Base-by-base conservation (phyloP, 1,284 basidiomycete species). In the Ganoderma sp. region DNA sequence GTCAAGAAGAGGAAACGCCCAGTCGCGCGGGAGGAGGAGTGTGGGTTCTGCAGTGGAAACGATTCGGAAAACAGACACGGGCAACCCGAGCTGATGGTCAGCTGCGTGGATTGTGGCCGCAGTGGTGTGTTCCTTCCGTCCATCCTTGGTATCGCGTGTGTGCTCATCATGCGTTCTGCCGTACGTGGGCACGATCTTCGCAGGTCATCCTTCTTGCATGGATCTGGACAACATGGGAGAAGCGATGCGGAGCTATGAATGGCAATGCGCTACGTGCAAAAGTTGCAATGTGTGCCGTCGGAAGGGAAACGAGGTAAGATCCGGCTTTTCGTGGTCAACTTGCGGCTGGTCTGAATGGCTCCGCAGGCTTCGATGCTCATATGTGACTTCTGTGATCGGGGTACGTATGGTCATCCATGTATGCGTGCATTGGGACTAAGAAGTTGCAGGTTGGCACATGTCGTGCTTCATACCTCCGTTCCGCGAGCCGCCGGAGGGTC, bases 181-280 rank as follows among this genome's bases (percentile, higher is more conserved):
- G 65, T 34, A 34, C 61, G 48, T 39, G 37, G 50, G 69, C 58
- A 70, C 57, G 65, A 69, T 63, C 54, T 42, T 22, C 45, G 17
- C 62, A 94, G 93, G 90, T 39, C 95, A 97, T 78, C 90, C 91
- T 9, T 88, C 87, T 58, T 97, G 95, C 76, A 85, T 96, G 81
- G 79, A 87, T 67, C 80, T 91, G 66, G 78, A 79, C 68, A 75
- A 81, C 43, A 80, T 86, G 28, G 83, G 86, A 15, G 86, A 87
- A 60, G 82, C 88, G 15, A 80, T 93, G 61, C 82, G 84, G 67
- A 84, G 85, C 65, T 97, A 97, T 78, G 83, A 87, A 39, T 99
- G 97, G 97, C 87, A 87, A 72, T 99, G 97, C 78, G 87, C 90
- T 64, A 94, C 97, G 73, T 99, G 97, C 84, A 99, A 98, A 83